Conservation (phyloP, 2,329 filamentous ascomycete species). For the Keithomyces neogunnii region DNA sequence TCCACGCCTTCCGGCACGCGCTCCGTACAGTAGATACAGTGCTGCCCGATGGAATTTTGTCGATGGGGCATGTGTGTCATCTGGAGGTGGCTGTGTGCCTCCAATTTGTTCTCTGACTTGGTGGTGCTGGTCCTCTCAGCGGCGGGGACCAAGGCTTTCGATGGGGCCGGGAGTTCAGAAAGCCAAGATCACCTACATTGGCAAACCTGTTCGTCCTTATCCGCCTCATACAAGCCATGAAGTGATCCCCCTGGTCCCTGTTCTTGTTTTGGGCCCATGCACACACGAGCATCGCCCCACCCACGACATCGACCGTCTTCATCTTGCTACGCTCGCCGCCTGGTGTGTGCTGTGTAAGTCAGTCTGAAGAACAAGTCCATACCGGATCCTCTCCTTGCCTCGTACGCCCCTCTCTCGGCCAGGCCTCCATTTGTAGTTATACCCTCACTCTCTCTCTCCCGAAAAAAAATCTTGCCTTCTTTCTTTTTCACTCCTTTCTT, state of each 20-base stretch:
- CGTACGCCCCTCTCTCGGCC: slow-evolving; percentile 9
- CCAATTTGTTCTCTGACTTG: neutral
- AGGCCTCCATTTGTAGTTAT: slow-evolving; percentile 6
- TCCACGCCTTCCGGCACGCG: neutral
- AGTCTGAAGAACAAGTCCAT: neutral
- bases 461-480: neutral
- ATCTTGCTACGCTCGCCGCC: neutral
- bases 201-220: neutral
- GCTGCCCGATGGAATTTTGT: neutral
- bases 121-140: too few species aligned
- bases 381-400: neutral
- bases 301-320: neutral
- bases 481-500: slow-evolving; percentile 1
- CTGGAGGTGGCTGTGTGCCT: slow-evolving; percentile 2
- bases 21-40: too few species aligned
- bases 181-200: too few species aligned
- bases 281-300: neutral
- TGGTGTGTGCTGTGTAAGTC: too few species aligned
- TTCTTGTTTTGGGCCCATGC: slow-evolving; percentile 1
- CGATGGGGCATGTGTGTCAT: neutral
- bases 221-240: too few species aligned
- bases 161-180: too few species aligned
- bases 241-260: neutral
- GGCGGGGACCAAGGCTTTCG: too few species aligned
- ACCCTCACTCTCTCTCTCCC: slow-evolving; percentile 10